These are phyloP conservation scores for Blastobotrys arbuscula DNA, from an alignment of 1,139 yeast genomes.

Conservation along the genomic window DNA sequence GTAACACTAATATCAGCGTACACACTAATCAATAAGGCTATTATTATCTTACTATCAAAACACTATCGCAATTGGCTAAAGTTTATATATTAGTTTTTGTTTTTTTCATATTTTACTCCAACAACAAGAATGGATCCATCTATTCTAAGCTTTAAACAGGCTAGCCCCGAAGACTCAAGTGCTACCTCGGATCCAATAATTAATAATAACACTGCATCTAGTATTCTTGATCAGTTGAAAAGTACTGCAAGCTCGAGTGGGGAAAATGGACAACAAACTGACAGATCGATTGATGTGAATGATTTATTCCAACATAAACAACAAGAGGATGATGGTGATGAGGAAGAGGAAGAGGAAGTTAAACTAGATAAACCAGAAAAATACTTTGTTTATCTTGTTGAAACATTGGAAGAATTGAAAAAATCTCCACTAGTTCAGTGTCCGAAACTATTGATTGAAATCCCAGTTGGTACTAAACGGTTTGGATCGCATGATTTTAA, in stretches of 20 bases:
- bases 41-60: no score
- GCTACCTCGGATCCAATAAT: neutral
- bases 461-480: constrained; percentile 5
- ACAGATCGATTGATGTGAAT: neutral
- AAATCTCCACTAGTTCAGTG: constrained; percentile 22
- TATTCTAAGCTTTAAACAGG: neutral
- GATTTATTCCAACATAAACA: neutral
- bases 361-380: neutral
- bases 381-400: neutral
- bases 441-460: constrained; percentile 16
- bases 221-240: neutral
- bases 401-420: constrained; percentile 16
- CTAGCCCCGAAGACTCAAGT: neutral
- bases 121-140: neutral
- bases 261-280: neutral
- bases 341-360: neutral
- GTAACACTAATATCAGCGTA: no score
- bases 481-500: constrained; percentile 5
- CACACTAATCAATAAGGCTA: no score
- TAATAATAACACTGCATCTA: neutral
- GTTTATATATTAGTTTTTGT: no score
- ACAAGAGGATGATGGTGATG: neutral
- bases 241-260: neutral
- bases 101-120: no score
- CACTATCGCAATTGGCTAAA: no score